These are phyloP conservation scores for Talaromyces wortmannii DNA, from an alignment of 495 filamentous ascomycete species.

Conservation along the genomic window DNA sequence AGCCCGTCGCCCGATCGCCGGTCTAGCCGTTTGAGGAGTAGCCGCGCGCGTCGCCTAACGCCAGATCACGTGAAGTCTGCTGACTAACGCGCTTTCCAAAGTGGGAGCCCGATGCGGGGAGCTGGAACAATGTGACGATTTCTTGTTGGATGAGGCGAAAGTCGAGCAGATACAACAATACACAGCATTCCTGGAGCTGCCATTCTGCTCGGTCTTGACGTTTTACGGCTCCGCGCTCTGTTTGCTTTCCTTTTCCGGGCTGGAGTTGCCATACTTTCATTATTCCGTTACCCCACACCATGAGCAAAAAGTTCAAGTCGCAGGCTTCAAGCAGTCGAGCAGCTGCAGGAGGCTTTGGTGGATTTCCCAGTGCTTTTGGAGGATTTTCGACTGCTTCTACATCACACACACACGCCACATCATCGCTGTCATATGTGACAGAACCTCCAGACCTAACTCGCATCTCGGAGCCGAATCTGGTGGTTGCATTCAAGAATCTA, in stretches of 20 bases:
- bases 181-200: no score
- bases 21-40: neutral
- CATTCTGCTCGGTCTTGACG: no score
- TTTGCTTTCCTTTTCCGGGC: no score
- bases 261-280: neutral
- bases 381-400: constrained; percentile 40
- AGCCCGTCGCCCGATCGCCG: neutral
- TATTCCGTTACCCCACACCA: constrained; percentile 32
- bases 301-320: constrained; percentile 66
- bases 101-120: constrained; percentile 4
- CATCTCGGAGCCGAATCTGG: constrained; percentile 71
- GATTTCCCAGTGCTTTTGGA: constrained; percentile 36
- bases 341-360: constrained; percentile 40
- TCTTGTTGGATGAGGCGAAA: neutral
- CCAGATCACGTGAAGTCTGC: constrained; percentile 28
- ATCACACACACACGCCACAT: constrained; percentile 41
- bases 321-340: constrained; percentile 69
- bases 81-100: neutral
- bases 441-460: constrained; percentile 76
- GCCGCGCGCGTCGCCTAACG: constrained; percentile 11
- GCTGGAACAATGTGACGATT: neutral
- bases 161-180: no score
- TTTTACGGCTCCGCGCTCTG: no score
- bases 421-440: constrained; percentile 69
- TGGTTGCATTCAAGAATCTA: constrained; percentile 86